Evolutionary conservation across 306 rosid species (phyloP).

Genomic region (Abrus precatorius): DNA sequence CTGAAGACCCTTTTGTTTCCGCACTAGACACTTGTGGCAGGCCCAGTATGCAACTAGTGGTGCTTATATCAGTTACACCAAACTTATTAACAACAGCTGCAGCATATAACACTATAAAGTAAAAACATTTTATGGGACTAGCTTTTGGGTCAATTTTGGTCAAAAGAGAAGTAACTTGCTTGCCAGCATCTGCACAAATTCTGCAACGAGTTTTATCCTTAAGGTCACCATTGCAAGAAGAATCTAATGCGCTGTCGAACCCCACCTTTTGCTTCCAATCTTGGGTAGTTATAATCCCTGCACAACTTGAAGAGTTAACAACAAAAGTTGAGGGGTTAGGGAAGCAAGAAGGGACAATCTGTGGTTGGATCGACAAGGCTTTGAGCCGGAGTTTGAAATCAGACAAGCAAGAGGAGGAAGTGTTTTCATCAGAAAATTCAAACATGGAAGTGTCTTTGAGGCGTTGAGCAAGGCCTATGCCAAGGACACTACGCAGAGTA

Average conservation of each 20-base stretch:
- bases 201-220: constrained; percentile 53
- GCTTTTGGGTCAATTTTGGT: constrained; percentile 43
- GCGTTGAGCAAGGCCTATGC: constrained; percentile 70
- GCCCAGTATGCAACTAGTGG: constrained; percentile 67
- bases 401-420: constrained; percentile 70
- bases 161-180: constrained; percentile 53
- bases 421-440: constrained; percentile 55
- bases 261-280: constrained; percentile 68
- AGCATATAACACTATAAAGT: constrained; percentile 62
- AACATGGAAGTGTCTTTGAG: constrained; percentile 69
- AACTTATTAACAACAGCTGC: constrained; percentile 65
- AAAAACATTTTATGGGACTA: constrained; percentile 55
- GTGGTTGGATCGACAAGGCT: constrained; percentile 50
- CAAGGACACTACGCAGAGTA: constrained; percentile 68
- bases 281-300: constrained; percentile 57
- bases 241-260: constrained; percentile 45
- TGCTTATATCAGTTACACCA: constrained; percentile 66
- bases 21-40: constrained; percentile 39
- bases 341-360: constrained; percentile 60
- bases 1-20: constrained; percentile 30
- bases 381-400: constrained; percentile 54
- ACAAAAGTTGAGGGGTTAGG: constrained; percentile 63
- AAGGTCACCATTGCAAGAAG: constrained; percentile 63
- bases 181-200: constrained; percentile 63
- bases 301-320: constrained; percentile 57